phyloP scores from a whole-genome alignment of 108 stramenopile genomes.

The Nitzschia palea region DNA sequence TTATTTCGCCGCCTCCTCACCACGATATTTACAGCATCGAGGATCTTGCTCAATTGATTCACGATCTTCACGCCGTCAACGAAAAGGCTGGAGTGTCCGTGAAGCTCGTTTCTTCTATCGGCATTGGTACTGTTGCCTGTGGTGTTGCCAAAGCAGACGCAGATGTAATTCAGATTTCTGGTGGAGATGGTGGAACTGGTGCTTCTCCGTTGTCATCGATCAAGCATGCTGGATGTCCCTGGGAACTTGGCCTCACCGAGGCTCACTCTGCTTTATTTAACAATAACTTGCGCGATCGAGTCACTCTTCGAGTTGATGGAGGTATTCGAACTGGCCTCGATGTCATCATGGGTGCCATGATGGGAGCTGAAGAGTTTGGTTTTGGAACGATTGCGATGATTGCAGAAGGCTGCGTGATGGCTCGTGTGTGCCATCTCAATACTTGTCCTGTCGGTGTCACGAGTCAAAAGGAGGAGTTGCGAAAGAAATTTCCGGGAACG shows the following conservation, averaged over 20 bases:
- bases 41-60: conserved; percentile 96
- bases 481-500: conserved; percentile 94
- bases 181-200: conserved; percentile 94
- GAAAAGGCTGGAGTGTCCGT: conserved; percentile 93
- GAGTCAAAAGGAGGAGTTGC: conserved; percentile 93
- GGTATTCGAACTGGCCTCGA: conserved; percentile 91
- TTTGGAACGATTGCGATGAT: conserved; percentile 96
- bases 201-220: conserved; percentile 91
- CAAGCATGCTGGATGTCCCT: conserved; percentile 92
- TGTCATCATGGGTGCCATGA: conserved; percentile 86
- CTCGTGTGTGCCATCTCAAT: conserved; percentile 95
- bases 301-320: conserved; percentile 89
- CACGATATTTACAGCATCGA: conserved; percentile 97
- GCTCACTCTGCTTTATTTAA: conserved; percentile 86
- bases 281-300: conserved; percentile 89
- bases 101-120: conserved; percentile 96
- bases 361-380: conserved; percentile 93
- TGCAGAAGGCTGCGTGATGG: conserved; percentile 95
- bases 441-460: conserved; percentile 96
- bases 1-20: conserved; percentile 95
- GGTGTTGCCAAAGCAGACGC: conserved; percentile 96
- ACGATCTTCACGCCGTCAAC: conserved; percentile 92
- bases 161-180: conserved; percentile 93
- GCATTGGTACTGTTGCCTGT: conserved; percentile 95
- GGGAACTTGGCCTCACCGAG: conserved; percentile 93